Conservation (phyloP, 2,329 filamentous ascomycete genomes). For the Xylaria sp. region DNA sequence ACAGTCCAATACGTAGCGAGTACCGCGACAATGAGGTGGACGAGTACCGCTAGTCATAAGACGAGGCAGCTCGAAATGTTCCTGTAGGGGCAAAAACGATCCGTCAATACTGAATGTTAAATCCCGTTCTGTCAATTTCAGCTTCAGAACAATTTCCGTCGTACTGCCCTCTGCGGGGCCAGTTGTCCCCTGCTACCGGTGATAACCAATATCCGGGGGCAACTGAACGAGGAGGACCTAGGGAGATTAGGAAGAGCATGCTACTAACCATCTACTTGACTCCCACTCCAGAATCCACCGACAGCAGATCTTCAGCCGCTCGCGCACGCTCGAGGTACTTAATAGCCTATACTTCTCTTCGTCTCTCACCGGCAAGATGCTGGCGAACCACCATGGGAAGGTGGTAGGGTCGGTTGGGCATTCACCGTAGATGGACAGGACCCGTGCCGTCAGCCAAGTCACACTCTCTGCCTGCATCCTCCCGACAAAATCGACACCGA, state of each 20-base stretch:
- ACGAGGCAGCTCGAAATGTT: constrained; percentile 31
- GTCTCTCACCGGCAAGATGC: constrained; percentile 75
- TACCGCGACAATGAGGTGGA: not conserved
- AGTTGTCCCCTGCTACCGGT: not conserved
- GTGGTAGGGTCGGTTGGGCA: constrained; percentile 74
- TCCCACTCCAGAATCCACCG: constrained; percentile 77
- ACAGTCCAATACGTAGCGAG: not conserved
- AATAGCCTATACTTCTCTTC: constrained; percentile 79
- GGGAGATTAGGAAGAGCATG: constrained; percentile 1
- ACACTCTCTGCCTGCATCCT: constrained; percentile 70
- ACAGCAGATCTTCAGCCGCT: constrained; percentile 81
- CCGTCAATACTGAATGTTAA: constrained; percentile 29
- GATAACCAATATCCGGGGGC: not conserved
- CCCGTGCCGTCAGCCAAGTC: constrained; percentile 73
- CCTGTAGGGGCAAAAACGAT: constrained; percentile 25
- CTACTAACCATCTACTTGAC: constrained; percentile 69
- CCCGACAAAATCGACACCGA: constrained; percentile 67
- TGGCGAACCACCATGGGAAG: constrained; percentile 92
- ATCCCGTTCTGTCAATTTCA: constrained; percentile 14
- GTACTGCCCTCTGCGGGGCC: not conserved
- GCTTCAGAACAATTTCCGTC: constrained; percentile 7
- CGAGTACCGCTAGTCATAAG: constrained; percentile 21
- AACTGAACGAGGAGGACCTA: not conserved
- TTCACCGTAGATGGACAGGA: constrained; percentile 75
- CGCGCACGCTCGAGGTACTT: constrained; percentile 72